Evolutionary conservation across 176 grass and related monocot species (phyloP), one percentile per base, ranked within the genome.

Genomic region (Chrysopogon serrulatus): DNA sequence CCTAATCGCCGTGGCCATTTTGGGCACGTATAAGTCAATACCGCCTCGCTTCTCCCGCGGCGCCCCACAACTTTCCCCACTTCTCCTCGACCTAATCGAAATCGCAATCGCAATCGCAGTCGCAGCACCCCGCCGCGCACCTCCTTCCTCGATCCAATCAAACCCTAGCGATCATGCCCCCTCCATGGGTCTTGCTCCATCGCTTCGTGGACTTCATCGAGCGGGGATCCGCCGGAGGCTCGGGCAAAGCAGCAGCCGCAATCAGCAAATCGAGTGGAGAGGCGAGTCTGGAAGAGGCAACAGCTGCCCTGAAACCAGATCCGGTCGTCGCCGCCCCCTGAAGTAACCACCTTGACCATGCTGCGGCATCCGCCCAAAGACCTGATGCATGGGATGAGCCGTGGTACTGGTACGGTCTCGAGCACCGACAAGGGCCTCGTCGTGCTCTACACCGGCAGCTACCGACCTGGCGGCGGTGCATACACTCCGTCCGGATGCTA

Each of bases 321-420:
- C 61, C 10, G 24, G 2, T 24, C 18, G 11, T 45, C 28, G 42
- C 15, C 42, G 77, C 77, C 77, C 18, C 77, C 77, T n/a, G 11
- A 48, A 17, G 18, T 66, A 23, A 65, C 28, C 28, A 0, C 1
- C 61, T 10, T 79, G 41, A 16, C 27, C 19, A n/a, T n/a, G n/a
- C n/a, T 37, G 49, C 18, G 33, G 49, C 19, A 7, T 33, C 2
- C 3, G 5, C 47, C 73, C 26, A 13, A 6, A 13, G 5, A 28
- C 30, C 5, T 6, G 31, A 1, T 24, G 49, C 0, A 1, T 19
- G 4, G 18, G 4, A 1, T 15, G 2, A 0, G 3, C 0, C 0
- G 0, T 5, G 61, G 28, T n/a, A n/a, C n/a, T n/a, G n/a, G n/a
- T 30, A 1, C 0, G 0, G 24, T 80, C 42, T 80, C 77, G 6